Conservation (phyloP, 2,329 filamentous ascomycete species). For the Claviceps spartinae region DNA sequence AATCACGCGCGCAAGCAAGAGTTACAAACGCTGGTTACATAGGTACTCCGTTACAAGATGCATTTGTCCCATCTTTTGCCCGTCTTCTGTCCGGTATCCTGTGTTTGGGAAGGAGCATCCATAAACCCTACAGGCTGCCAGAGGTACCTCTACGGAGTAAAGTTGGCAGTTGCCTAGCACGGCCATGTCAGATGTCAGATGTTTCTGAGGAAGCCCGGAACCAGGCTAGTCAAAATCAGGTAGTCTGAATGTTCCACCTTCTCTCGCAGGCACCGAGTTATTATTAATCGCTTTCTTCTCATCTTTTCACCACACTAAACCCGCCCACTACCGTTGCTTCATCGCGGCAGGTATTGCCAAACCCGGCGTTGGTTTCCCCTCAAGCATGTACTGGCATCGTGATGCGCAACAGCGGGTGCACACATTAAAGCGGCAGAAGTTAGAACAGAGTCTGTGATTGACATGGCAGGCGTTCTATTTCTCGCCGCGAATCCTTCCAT, state of each 20-base stretch:
- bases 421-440: not conserved
- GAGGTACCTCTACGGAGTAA: too few species aligned
- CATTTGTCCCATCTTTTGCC: not conserved
- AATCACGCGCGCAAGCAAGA: not conserved
- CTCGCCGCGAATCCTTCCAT: not conserved
- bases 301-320: not conserved
- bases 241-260: not conserved
- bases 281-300: not conserved
- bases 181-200: not conserved
- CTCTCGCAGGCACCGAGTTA: not conserved
- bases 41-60: not conserved
- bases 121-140: not conserved
- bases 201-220: not conserved
- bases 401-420: not conserved
- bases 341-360: not conserved
- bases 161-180: too few species aligned
- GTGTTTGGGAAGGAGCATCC: not conserved
- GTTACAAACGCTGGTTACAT: not conserved
- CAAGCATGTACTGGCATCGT: slow-evolving; percentile 1
- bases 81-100: not conserved
- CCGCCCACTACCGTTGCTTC: not conserved
- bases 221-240: not conserved
- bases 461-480: not conserved
- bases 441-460: too few species aligned
- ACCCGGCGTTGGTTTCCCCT: not conserved